Evolutionary conservation across 2,329 filamentous ascomycete genomes (phyloP).

Genomic region (Colletotrichum caudatum): DNA sequence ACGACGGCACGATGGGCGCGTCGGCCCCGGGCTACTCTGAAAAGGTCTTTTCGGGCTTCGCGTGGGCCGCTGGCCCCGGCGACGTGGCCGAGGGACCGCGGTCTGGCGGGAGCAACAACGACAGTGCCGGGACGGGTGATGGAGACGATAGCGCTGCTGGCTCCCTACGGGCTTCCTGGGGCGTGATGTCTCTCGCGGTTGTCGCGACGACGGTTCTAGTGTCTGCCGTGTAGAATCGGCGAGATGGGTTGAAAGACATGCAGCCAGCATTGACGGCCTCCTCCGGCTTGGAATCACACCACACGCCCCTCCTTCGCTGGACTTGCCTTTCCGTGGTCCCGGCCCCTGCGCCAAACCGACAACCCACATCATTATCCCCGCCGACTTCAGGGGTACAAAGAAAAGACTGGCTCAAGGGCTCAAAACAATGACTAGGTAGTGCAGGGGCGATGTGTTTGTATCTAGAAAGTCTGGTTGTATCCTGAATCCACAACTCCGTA

Average conservation of each 20-base stretch:
- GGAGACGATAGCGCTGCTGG: conserved; percentile 27
- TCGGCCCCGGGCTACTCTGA: conserved; percentile 24
- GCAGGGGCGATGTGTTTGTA: neutral
- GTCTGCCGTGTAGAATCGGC: neutral
- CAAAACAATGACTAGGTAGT: conserved; percentile 4
- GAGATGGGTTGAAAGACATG: neutral
- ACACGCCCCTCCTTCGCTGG: neutral
- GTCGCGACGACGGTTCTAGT: conserved; percentile 3
- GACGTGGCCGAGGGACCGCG: conserved; percentile 22
- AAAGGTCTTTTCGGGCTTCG: conserved; percentile 28
- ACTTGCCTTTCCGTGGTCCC: neutral
- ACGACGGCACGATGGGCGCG: conserved; percentile 28
- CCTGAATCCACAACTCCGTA: conserved; percentile 1
- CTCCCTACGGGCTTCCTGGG: neutral
- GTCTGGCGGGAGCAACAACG: neutral
- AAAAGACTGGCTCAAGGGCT: conserved; percentile 1
- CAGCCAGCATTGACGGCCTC: conserved; percentile 1
- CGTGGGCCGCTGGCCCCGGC: conserved; percentile 31
- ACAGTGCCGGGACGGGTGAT: neutral
- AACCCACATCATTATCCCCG: neutral
- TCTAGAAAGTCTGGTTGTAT: neutral
- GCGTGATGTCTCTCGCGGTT: neutral
- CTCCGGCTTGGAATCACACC: conserved; percentile 7
- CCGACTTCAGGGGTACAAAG: conserved; percentile 1
- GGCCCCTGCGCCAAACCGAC: conserved; percentile 9